These are phyloP conservation scores for Reutealis trisperma DNA, from an alignment of 345 rosid species.

Conservation along the genomic window DNA sequence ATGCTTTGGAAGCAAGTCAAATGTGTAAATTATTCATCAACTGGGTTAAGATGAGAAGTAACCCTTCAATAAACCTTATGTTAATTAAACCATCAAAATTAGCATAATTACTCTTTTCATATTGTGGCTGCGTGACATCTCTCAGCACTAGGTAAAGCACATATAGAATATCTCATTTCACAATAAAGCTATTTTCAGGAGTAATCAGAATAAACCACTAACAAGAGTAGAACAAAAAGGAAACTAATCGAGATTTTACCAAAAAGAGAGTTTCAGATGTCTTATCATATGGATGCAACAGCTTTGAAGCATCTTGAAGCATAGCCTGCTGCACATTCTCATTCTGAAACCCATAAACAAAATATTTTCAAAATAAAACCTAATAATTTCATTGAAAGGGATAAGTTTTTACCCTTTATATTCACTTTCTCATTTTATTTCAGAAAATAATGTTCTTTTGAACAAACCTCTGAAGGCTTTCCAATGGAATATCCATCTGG, in stretches of 20 bases:
- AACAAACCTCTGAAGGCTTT: slow-evolving; percentile 75
- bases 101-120: neutral
- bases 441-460: slow-evolving; percentile 12
- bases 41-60: neutral
- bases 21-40: neutral
- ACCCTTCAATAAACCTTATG: neutral
- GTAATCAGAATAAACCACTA: slow-evolving; percentile 1
- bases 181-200: neutral
- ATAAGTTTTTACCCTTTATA: neutral
- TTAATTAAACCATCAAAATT: neutral
- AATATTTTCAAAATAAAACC: slow-evolving; percentile 13
- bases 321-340: slow-evolving; percentile 45
- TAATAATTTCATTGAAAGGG: slow-evolving; percentile 6
- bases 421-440: slow-evolving; percentile 9
- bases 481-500: slow-evolving; percentile 74
- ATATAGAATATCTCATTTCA: slow-evolving; percentile 7
- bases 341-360: slow-evolving; percentile 37
- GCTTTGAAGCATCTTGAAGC: slow-evolving; percentile 62
- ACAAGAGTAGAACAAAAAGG: slow-evolving; percentile 7
- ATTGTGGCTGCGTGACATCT: neutral
- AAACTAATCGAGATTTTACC: slow-evolving; percentile 44
- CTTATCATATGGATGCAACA: slow-evolving; percentile 79
- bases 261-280: slow-evolving; percentile 81
- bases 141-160: neutral
- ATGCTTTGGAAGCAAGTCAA: neutral